Evolutionary conservation across 192 early-diverging fungal genomes (phyloP).

Genomic region (Coemansia sp.): DNA sequence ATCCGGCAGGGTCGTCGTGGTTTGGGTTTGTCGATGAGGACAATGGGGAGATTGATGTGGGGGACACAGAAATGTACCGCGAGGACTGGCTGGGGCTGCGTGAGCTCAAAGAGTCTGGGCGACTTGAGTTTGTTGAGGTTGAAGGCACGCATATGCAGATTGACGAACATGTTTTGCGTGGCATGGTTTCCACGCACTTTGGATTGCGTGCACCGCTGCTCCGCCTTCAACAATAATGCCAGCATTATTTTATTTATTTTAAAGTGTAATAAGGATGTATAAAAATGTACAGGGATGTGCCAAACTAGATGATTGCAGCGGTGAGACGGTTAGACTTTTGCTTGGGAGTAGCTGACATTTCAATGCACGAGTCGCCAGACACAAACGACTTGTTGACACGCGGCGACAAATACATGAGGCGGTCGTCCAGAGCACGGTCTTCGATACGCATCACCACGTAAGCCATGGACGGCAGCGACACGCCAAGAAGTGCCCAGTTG

Average conservation of each 20-base stretch:
- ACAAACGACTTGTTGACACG: conserved; percentile 5
- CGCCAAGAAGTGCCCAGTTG: conserved; percentile 39
- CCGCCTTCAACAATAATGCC: neutral
- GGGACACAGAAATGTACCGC: conserved; percentile 61
- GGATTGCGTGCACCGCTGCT: neutral
- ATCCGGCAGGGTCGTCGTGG: conserved; percentile 67
- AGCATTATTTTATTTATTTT: neutral
- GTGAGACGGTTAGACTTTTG: neutral
- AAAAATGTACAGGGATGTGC: neutral
- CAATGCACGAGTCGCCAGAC: neutral
- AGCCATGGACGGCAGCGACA: conserved; percentile 41
- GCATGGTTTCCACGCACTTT: conserved; percentile 38
- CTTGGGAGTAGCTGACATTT: neutral
- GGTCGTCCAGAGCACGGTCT: conserved; percentile 40
- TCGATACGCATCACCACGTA: conserved; percentile 38
- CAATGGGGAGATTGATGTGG: conserved; percentile 54
- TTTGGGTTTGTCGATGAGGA: conserved; percentile 67
- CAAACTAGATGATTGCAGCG: conserved; percentile 5
- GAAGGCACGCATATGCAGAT: conserved; percentile 49
- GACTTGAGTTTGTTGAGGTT: conserved; percentile 28
- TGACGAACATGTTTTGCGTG: conserved; percentile 19
- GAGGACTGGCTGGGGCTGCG: conserved; percentile 74
- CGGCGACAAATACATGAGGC: conserved; percentile 20
- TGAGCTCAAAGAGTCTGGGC: conserved; percentile 52
- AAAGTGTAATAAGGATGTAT: neutral